phyloP scores from a whole-genome alignment of 2,329 filamentous ascomycete genomes.

The Metarhizium sp. region DNA sequence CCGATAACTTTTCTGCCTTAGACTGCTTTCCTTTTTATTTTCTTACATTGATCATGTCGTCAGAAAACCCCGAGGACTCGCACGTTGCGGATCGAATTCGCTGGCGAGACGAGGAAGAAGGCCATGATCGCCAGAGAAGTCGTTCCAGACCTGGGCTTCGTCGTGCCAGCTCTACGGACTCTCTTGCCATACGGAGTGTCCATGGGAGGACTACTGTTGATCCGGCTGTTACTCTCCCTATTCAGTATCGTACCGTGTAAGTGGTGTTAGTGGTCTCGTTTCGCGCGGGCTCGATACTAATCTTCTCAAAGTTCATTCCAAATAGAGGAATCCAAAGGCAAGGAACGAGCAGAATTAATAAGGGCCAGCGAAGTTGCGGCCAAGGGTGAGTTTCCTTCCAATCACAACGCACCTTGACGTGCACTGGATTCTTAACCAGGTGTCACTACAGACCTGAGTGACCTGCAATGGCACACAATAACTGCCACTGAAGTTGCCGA shows the following conservation, averaged over 20 bases:
- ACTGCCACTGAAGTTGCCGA: slow-evolving; percentile 47
- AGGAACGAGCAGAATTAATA: slow-evolving; percentile 26
- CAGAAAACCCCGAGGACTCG: slow-evolving; percentile 7
- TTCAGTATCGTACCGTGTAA: slow-evolving; percentile 46
- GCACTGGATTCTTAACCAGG: not conserved
- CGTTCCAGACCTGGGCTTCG: slow-evolving; percentile 8
- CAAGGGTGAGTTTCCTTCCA: slow-evolving; percentile 24
- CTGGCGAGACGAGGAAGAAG: slow-evolving; percentile 28
- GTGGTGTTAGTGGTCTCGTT: slow-evolving; percentile 9
- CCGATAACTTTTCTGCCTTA: not conserved
- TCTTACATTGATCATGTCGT: slow-evolving; percentile 5
- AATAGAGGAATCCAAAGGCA: slow-evolving; percentile 44
- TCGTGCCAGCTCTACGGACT: slow-evolving; percentile 22
- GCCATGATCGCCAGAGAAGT: slow-evolving; percentile 11
- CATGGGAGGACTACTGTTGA: slow-evolving; percentile 19
- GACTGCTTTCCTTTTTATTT: not conserved
- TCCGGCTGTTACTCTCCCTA: slow-evolving; percentile 29
- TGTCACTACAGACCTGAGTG: slow-evolving; percentile 40
- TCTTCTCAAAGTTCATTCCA: slow-evolving; percentile 33
- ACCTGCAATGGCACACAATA: slow-evolving; percentile 60
- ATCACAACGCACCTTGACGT: not conserved
- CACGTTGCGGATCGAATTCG: slow-evolving; percentile 20
- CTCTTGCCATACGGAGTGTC: slow-evolving; percentile 31
- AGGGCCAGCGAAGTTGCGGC: slow-evolving; percentile 34
- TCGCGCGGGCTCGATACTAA: not conserved